Conservation (phyloP, 225 moss, liverwort and hornwort genomes). For the Rhytidiadelphus loreus region DNA sequence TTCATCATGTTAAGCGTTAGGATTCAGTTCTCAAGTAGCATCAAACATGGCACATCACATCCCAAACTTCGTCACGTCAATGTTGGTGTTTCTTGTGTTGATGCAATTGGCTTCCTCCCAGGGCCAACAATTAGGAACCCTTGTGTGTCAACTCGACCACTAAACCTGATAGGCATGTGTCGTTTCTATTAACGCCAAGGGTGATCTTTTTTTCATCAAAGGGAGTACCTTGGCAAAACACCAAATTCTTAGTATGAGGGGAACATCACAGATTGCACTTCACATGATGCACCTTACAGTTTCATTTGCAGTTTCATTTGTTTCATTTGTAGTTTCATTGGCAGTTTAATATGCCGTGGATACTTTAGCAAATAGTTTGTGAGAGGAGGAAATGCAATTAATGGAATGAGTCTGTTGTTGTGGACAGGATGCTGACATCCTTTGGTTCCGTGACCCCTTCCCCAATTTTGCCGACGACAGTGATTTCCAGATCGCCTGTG, state of each 20-base stretch:
- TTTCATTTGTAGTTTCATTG: background rate
- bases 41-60: too few species aligned
- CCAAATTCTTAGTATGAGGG: background rate
- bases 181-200: background rate
- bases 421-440: slow-evolving; percentile 72
- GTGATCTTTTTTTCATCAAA: background rate
- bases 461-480: slow-evolving; percentile 36
- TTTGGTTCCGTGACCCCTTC: slow-evolving; percentile 93
- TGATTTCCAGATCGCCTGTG: slow-evolving; percentile 93
- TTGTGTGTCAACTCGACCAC: background rate
- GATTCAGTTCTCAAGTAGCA: background rate
- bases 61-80: background rate
- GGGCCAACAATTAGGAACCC: background rate
- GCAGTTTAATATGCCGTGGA: background rate
- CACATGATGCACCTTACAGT: background rate
- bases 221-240: background rate
- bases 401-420: background rate
- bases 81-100: background rate
- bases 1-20: background rate
- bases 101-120: background rate
- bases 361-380: background rate
- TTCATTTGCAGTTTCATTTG: background rate
- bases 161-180: too few species aligned
- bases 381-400: background rate
- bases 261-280: background rate